Conservation (phyloP, 164 flowering plant species). For the Dillenia suffruticosa region DNA sequence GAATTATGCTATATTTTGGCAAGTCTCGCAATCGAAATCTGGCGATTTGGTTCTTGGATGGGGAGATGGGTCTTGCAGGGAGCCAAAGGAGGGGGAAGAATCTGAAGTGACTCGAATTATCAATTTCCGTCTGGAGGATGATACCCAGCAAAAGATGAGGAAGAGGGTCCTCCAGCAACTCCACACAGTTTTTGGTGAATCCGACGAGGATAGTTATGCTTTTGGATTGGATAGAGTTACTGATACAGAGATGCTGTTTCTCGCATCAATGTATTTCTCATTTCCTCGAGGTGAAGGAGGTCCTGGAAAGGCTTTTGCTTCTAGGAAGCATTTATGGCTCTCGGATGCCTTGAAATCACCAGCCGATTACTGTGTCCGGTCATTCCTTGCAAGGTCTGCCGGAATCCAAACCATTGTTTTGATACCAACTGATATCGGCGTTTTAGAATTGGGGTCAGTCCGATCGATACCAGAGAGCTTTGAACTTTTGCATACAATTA, state of each 20-base stretch:
- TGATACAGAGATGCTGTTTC: conserved; percentile 91
- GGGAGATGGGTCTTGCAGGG: conserved; percentile 97
- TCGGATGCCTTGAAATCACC: conserved; percentile 46
- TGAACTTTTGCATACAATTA: conserved; percentile 50
- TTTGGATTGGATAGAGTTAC: conserved; percentile 77
- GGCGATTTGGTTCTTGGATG: conserved; percentile 81
- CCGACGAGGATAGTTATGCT: conserved; percentile 80
- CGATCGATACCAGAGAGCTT: conserved; percentile 62
- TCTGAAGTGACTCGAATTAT: conserved; percentile 31
- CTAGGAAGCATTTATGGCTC: conserved; percentile 71
- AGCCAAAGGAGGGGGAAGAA: conserved; percentile 76
- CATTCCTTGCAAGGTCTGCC: conserved; percentile 78
- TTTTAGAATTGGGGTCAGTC: conserved; percentile 87
- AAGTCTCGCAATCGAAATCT: conserved; percentile 60
- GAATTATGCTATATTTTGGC: conserved; percentile 97
- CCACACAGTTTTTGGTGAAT: conserved; percentile 69
- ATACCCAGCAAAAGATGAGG: conserved; percentile 73
- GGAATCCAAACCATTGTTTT: conserved; percentile 80
- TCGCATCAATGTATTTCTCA: conserved; percentile 92
- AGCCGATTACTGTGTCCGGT: conserved; percentile 68
- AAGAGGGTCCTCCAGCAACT: conserved; percentile 82
- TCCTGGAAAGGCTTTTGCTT: conserved; percentile 72
- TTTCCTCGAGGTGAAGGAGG: conserved; percentile 86
- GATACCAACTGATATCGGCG: conserved; percentile 82
- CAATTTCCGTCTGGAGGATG: conserved; percentile 45